phyloP scores from a whole-genome alignment of 2,329 filamentous ascomycete species.

The Talaromyces marneffei region DNA sequence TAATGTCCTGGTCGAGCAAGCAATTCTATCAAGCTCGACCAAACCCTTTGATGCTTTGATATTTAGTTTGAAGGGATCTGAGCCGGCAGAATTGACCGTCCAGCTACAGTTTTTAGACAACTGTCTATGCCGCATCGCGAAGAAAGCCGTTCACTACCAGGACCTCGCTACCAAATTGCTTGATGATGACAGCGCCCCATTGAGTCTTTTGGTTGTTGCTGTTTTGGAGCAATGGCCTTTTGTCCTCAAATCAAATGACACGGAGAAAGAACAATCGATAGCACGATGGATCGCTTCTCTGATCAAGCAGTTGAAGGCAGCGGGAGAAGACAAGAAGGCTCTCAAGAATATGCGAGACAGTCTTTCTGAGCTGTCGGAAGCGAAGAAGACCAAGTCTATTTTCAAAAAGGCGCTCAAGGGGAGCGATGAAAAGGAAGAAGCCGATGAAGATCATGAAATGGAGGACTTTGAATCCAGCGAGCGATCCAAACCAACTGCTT shows the following conservation, averaged over 20 bases:
- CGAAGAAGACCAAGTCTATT: slow-evolving; percentile 30
- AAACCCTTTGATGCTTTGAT: slow-evolving; percentile 34
- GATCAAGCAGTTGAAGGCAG: slow-evolving; percentile 50
- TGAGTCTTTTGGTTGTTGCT: slow-evolving; percentile 63
- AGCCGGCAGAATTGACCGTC: slow-evolving; percentile 25
- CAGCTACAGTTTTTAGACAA: slow-evolving; percentile 75
- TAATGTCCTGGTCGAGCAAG: slow-evolving; percentile 33
- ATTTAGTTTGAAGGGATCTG: slow-evolving; percentile 33
- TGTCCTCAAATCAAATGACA: slow-evolving; percentile 48
- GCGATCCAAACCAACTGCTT: slow-evolving; percentile 1
- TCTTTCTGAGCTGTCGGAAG: slow-evolving; percentile 37
- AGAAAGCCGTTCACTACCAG: slow-evolving; percentile 75
- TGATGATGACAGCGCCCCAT: slow-evolving; percentile 29
- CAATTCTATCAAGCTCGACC: slow-evolving; percentile 28
- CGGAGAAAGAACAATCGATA: slow-evolving; percentile 43
- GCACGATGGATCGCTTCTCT: slow-evolving; percentile 55
- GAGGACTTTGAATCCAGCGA: slow-evolving; percentile 15
- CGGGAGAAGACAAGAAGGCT: slow-evolving; percentile 46
- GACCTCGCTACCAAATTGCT: slow-evolving; percentile 41
- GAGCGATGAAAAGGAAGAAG: slow-evolving; percentile 14
- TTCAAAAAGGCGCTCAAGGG: slow-evolving; percentile 37
- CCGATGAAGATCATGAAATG: slow-evolving; percentile 10
- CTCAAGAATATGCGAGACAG: slow-evolving; percentile 44
- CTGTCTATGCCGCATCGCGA: slow-evolving; percentile 68
- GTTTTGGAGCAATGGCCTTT: slow-evolving; percentile 76